phyloP scores from a whole-genome alignment of 768 basidiomycete genomes.

The Clathrus columnatus region DNA sequence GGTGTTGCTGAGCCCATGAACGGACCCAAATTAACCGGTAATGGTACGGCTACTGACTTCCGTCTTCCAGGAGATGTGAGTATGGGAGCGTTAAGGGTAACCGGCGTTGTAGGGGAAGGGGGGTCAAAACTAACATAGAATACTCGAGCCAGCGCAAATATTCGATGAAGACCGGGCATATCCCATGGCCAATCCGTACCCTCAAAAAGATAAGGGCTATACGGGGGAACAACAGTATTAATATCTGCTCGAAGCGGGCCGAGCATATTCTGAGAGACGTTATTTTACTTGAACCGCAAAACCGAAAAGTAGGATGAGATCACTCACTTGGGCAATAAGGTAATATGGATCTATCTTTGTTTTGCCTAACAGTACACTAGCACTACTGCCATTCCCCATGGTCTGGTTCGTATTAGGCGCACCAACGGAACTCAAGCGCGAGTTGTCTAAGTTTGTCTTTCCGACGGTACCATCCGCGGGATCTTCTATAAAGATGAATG shows the following conservation, averaged over 20 bases:
- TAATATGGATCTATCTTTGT: slow-evolving; percentile 84
- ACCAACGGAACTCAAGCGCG: slow-evolving; percentile 31
- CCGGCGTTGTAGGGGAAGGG: neutral
- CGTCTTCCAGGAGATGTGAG: slow-evolving; percentile 5
- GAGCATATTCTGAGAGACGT: slow-evolving; percentile 47
- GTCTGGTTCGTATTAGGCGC: slow-evolving; percentile 17
- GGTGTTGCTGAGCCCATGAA: slow-evolving; percentile 22
- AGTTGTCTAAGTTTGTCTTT: slow-evolving; percentile 30
- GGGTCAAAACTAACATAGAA: slow-evolving; percentile 43
- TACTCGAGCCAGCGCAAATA: slow-evolving; percentile 51
- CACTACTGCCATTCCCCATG: slow-evolving; percentile 12
- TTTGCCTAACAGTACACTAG: slow-evolving; percentile 38
- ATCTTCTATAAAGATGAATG: slow-evolving; percentile 95
- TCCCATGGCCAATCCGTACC: slow-evolving; percentile 62
- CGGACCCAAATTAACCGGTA: slow-evolving; percentile 22
- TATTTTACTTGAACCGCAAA: neutral
- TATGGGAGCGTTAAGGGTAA: neutral
- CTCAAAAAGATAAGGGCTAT: slow-evolving; percentile 59
- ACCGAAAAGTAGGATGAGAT: slow-evolving; percentile 6
- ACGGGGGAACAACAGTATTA: slow-evolving; percentile 43
- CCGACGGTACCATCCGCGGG: slow-evolving; percentile 56
- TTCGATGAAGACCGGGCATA: slow-evolving; percentile 51
- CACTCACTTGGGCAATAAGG: slow-evolving; percentile 69
- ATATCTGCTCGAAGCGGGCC: slow-evolving; percentile 63
- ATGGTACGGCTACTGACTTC: slow-evolving; percentile 23